phyloP scores from a whole-genome alignment of 345 rosid genomes.

The Trapa bicornis region DNA sequence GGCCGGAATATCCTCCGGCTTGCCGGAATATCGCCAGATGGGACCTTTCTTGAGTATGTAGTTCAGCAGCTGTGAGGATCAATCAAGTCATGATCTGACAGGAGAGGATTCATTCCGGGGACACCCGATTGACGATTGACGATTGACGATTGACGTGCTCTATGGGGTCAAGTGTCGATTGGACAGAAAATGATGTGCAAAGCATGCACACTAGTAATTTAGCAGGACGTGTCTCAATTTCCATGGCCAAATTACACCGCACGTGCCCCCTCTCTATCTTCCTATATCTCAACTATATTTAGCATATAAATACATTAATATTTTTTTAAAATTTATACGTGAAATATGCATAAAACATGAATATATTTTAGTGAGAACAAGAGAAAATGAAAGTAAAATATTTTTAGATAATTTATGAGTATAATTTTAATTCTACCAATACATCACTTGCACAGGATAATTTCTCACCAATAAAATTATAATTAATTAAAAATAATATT shows the following conservation, averaged over 20 bases:
- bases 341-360: too few relatives aligned
- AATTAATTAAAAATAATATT: too few relatives aligned
- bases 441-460: too few relatives aligned
- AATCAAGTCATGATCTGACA: conserved; percentile 6
- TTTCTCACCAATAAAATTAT: too few relatives aligned
- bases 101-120: conserved; percentile 1
- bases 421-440: too few relatives aligned
- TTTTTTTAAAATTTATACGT: too few relatives aligned
- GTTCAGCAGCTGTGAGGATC: background rate
- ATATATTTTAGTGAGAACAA: too few relatives aligned
- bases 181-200: background rate
- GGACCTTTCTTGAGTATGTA: conserved; percentile 4
- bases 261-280: conserved; percentile 6
- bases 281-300: background rate
- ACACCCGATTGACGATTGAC: background rate
- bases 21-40: too few relatives aligned
- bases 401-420: too few relatives aligned
- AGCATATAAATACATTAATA: too few relatives aligned
- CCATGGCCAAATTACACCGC: conserved; percentile 8
- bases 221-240: conserved; percentile 6
- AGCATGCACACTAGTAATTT: background rate
- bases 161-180: background rate
- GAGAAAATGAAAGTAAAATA: too few relatives aligned
- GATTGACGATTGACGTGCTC: background rate
- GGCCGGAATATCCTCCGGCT: too few relatives aligned